phyloP scores from a whole-genome alignment of 1,139 yeast species.

The Kodamaea derodonti region DNA sequence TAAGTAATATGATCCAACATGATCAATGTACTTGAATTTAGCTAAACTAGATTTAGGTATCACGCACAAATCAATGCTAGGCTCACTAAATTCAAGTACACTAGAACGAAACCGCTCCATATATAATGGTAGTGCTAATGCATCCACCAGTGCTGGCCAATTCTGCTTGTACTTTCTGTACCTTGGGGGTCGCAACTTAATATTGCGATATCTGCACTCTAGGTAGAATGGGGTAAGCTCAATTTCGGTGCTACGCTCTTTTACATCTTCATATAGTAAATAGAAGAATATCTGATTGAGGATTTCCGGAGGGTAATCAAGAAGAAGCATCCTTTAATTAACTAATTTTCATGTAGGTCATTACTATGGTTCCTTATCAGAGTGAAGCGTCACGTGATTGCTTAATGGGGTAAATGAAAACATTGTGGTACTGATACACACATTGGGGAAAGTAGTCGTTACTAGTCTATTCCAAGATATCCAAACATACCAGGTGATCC shows the following conservation, averaged over 20 bases:
- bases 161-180: background rate
- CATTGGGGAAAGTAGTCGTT: no score
- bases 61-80: background rate
- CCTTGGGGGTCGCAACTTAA: background rate
- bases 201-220: background rate
- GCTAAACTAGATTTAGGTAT: background rate
- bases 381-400: background rate
- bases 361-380: background rate
- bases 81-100: background rate
- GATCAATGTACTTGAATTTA: background rate
- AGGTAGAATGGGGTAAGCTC: background rate
- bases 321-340: background rate
- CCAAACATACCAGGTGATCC: no score
- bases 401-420: no score
- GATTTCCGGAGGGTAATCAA: background rate
- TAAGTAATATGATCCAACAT: background rate
- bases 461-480: no score
- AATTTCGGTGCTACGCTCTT: no score
- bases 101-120: background rate
- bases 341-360: background rate
- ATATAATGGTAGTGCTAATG: background rate
- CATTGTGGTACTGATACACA: no score
- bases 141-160: background rate
- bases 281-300: background rate
- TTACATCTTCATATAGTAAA: background rate